Percentiles rank a stretch among this genome's conserved stretches.
These are phyloP conservation scores for Colletotrichum scovillei DNA, from an alignment of 2,329 filamentous ascomycete species.

Conservation along the genomic window DNA sequence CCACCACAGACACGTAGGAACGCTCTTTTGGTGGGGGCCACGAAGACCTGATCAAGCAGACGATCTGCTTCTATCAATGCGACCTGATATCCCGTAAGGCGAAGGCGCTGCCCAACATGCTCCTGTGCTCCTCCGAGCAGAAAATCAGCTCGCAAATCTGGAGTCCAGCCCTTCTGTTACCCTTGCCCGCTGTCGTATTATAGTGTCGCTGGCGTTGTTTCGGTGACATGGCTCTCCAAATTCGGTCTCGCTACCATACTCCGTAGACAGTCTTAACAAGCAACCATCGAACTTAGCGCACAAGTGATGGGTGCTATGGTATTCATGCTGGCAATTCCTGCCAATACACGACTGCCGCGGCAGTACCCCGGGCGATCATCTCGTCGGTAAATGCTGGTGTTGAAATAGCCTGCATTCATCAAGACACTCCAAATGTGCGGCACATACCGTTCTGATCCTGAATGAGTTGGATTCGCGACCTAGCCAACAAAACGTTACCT, in stretches of 20 bases:
- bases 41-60: not conserved
- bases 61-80: conserved; percentile 5
- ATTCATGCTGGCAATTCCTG: conserved; percentile 38
- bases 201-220: conserved; percentile 36
- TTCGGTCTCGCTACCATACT: conserved; percentile 47
- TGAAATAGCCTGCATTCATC: conserved; percentile 58
- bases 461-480: conserved; percentile 70
- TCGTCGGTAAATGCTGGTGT: conserved; percentile 58
- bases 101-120: conserved; percentile 7
- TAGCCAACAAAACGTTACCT: conserved; percentile 60
- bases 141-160: conserved; percentile 37
- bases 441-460: conserved; percentile 70
- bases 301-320: conserved; percentile 55
- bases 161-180: conserved; percentile 38
- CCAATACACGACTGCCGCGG: conserved; percentile 34
- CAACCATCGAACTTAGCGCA: conserved; percentile 64
- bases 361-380: conserved; percentile 54
- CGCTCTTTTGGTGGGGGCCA: not conserved
- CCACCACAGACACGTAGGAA: not conserved
- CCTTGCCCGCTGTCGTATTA: conserved; percentile 34
- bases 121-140: not conserved
- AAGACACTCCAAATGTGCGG: conserved; percentile 66
- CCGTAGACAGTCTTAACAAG: conserved; percentile 59
- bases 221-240: conserved; percentile 59
- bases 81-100: conserved; percentile 1